These are phyloP conservation scores for Lycium ferocissimum DNA, from an alignment of 257 asterid genomes.

Conservation along the genomic window DNA sequence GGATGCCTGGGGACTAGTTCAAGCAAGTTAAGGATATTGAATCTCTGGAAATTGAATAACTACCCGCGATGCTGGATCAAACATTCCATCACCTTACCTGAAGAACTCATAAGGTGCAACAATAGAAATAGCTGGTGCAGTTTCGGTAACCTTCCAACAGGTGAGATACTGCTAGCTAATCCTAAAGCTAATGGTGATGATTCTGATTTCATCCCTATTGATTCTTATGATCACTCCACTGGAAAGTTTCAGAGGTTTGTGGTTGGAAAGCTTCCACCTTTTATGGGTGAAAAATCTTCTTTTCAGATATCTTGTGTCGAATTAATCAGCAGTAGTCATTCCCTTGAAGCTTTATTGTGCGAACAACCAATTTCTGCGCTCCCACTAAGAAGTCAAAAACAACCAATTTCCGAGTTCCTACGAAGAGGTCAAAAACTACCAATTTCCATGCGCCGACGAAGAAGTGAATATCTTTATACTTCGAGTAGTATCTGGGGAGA, in stretches of 20 bases:
- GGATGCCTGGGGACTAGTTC: background rate
- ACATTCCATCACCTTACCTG: background rate
- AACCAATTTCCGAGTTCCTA: too few species aligned
- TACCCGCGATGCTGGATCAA: background rate
- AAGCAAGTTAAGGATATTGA: background rate
- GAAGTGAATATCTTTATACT: too few species aligned
- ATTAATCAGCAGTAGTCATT: background rate
- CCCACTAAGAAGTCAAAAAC: too few species aligned
- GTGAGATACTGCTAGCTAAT: slow-evolving; percentile 11
- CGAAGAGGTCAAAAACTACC: too few species aligned
- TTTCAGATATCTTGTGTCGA: background rate
- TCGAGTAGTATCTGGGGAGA: too few species aligned
- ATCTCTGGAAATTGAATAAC: background rate
- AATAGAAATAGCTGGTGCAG: background rate
- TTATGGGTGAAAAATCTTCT: background rate
- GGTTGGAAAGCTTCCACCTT: background rate
- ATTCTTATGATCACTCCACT: background rate
- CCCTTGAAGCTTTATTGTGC: background rate
- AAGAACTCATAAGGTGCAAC: too few species aligned
- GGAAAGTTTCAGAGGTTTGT: background rate
- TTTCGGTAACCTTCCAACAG: slow-evolving; percentile 7
- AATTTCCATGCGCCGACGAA: too few species aligned
- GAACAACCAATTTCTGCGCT: too few species aligned
- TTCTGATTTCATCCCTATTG: background rate
- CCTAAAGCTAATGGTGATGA: slow-evolving; percentile 2